Evolutionary conservation across 139 green algal genomes (phyloP), one percentile per base, ranked within the genome.

Genomic region (Yamagishiella unicocca): DNA sequence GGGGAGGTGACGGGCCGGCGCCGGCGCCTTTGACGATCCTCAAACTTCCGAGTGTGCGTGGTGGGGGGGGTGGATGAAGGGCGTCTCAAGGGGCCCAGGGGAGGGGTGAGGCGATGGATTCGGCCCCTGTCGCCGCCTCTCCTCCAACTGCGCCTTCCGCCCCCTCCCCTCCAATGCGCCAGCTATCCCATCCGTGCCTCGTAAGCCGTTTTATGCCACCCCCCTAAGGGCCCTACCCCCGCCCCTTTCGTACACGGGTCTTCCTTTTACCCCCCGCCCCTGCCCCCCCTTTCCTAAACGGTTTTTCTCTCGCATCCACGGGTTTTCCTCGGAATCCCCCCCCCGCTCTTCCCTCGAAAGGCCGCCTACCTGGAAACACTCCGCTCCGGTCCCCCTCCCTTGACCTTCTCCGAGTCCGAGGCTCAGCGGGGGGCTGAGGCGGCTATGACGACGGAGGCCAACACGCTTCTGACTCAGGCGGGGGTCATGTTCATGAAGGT

Each of bases 401-500:
- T 46, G 17, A 62, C 10, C 6, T 7, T 35, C 4, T n/a, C 61
- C 5, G 89, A 92, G 61, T 24, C 74, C 1, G 58, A 82, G 35
- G 80, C 85, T n/a, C 89, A 90, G 84, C 74, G 73, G 67, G 83
- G 58, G 17, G 89, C 89, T 1, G 84, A 90, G 79, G 25, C 35
- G 1, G 54, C 84, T 8, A 78, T 90, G 78, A 79, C 88, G 50
- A 43, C 6, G 53, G 89, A 94, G 83, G 87, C 91, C 1, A 64
- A 62, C 6, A 43, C 68, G 43, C 85, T 93, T 82, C 87, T 94
- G 25, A 94, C 88, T 2, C 61, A 83, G 38, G 88, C 90, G 22
- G 92, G 92, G 0, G 88, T 93, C 55, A 92, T 92, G 82, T 94
- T 94, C 83, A 87, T 78, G 45, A 50, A 53, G 82, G 82, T 87